Evolutionary conservation across 1,284 basidiomycete genomes (phyloP), one percentile per base, ranked within the genome.

Genomic region (Exobasidium rhododendri): DNA sequence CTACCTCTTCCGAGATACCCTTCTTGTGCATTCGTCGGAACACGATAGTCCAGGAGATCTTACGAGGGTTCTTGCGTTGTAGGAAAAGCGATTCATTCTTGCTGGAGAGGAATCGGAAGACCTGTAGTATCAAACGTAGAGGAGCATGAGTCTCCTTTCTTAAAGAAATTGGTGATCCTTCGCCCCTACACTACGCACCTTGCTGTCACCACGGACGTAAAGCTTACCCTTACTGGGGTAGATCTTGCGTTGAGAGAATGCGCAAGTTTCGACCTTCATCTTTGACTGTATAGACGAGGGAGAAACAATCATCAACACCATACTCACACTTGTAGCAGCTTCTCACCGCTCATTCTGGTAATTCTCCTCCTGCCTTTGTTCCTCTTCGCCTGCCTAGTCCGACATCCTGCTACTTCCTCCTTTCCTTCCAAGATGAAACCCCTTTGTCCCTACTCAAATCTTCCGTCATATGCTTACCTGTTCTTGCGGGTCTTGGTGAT

Each of bases 11-110:
- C 59, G 93, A 93, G 82, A 98, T 87, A 82, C 94, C 94, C 89
- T 98, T 98, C 88, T 96, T 97, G 88, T 98, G 96, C 89, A 97
- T 93, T 78, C 92, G 89, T 77, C 94, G 90, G 88, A 91, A 98
- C 65, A 93, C 88, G 80, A 87, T 85, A 64, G 94, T 98, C 96
- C 94, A 98, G 71, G 94, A 90, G 83, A 98, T 93, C 88, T 98
- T 97, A 82, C 94, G 91, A 61, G 96, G 94, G 87, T 98, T 98
- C 86, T 98, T 98, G 85, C 94, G 91, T 84, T 98, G 96, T 67
- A 92, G 85, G 89, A 98, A 98, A 74, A 98, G 89, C 67, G 94
- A 97, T 77, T 94, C 87, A 81, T 87, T 89, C 88, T 79, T 79
- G 58, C 71, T 74, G 52, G 70, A 69, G 64, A 70, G 64, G 71